A percentile compares a stretch with the other conserved stretches of the same genome.
phyloP scores from a whole-genome alignment of 2,329 filamentous ascomycete species.

The Stemphylium lycopersici region DNA sequence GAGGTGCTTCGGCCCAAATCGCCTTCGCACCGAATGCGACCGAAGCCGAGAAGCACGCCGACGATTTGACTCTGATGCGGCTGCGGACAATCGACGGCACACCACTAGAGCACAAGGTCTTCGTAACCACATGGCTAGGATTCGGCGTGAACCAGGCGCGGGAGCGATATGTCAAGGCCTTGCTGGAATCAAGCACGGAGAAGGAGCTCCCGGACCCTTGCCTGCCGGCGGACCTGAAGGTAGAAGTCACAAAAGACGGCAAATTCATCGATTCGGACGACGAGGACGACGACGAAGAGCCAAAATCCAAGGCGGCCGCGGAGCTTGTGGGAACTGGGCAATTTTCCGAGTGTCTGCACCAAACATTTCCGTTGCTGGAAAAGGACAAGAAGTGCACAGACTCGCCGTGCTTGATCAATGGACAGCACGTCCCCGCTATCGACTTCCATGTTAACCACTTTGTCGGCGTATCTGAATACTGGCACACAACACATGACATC shows the following conservation, averaged over 20 bases:
- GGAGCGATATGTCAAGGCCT: constrained; percentile 76
- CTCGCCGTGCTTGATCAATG: constrained; percentile 85
- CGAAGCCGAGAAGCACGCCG: constrained; percentile 84
- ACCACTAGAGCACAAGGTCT: constrained; percentile 81
- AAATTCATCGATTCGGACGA: constrained; percentile 57
- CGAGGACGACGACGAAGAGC: constrained; percentile 42
- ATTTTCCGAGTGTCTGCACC: constrained; percentile 82
- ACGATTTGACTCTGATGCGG: constrained; percentile 85
- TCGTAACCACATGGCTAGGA: constrained; percentile 94
- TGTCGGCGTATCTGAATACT: constrained; percentile 96
- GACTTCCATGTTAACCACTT: constrained; percentile 98
- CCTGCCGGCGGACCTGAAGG: constrained; percentile 77
- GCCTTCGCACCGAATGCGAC: constrained; percentile 95
- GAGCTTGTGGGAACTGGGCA: constrained; percentile 80
- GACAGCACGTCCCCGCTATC: constrained; percentile 90
- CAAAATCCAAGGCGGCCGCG: constrained; percentile 39
- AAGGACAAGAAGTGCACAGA: constrained; percentile 87
- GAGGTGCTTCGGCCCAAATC: constrained; percentile 95
- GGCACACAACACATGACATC: constrained; percentile 96
- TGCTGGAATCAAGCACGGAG: constrained; percentile 70
- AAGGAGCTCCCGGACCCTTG: constrained; percentile 88
- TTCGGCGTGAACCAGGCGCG: constrained; percentile 97
- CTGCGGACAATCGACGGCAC: constrained; percentile 82
- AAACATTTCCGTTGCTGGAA: constrained; percentile 83
- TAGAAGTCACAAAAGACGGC: constrained; percentile 76